These are phyloP conservation scores for Rhodotorula glutinis DNA, from an alignment of 1,284 basidiomycete genomes.

Conservation along the genomic window DNA sequence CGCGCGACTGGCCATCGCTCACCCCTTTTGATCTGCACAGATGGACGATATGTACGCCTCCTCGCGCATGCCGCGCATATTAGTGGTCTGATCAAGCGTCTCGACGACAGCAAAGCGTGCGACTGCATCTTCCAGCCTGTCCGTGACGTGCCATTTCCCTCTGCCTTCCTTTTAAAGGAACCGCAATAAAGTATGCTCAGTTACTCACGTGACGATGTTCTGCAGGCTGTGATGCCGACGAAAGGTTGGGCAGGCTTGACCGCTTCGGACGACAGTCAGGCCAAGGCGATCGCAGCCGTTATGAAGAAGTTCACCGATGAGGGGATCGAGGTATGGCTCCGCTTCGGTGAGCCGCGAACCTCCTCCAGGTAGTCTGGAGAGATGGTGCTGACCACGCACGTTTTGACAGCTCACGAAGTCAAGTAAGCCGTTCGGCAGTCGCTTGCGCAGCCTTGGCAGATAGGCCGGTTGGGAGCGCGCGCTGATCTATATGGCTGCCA, in stretches of 20 bases:
- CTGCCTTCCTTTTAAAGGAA: no score
- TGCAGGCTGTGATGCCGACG: constrained; percentile 36
- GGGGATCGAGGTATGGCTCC: constrained; percentile 48
- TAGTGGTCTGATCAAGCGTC: no score
- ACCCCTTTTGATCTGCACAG: neutral
- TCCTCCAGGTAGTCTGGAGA: neutral
- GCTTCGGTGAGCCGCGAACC: constrained; percentile 44
- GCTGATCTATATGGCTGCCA: neutral
- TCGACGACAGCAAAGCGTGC: constrained; percentile 10
- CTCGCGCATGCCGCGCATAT: no score
- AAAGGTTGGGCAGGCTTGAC: constrained; percentile 43
- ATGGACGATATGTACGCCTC: constrained; percentile 19
- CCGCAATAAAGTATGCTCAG: no score
- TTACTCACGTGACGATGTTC: no score
- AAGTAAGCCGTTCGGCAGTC: constrained; percentile 23
- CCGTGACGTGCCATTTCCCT: no score
- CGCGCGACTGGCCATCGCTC: no score
- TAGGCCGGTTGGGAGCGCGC: no score
- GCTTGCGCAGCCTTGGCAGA: no score
- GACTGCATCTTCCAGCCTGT: constrained; percentile 28
- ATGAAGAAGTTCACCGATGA: constrained; percentile 50
- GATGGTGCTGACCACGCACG: no score
- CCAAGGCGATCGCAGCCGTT: constrained; percentile 46
- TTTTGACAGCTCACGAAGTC: constrained; percentile 42
- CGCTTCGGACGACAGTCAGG: constrained; percentile 43